phyloP scores from a whole-genome alignment of 495 filamentous ascomycete genomes.

The Neurospora sp. region DNA sequence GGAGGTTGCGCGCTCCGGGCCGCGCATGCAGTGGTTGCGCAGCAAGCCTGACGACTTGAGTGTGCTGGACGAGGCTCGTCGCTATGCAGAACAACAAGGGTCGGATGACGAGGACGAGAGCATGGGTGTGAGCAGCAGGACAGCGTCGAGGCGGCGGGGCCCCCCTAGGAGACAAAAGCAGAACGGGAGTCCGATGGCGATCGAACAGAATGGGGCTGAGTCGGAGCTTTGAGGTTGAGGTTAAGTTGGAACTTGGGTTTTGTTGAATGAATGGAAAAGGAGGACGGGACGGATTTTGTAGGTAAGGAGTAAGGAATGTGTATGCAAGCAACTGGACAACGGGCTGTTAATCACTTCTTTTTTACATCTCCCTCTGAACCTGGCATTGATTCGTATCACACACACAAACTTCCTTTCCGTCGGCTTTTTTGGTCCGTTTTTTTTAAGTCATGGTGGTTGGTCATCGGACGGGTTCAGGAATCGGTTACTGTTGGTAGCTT shows the following conservation, averaged over 20 bases:
- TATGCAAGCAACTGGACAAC: neutral
- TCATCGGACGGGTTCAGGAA: neutral
- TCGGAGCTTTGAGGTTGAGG: constrained; percentile 29
- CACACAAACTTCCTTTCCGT: neutral
- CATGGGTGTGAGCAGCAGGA: constrained; percentile 31
- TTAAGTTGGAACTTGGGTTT: neutral
- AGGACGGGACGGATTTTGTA: neutral
- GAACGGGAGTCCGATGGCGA: constrained; percentile 43
- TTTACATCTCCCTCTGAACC: neutral
- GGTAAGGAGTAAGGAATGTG: neutral
- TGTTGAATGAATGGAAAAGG: neutral
- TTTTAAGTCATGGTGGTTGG: no score
- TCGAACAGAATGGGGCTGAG: constrained; percentile 40
- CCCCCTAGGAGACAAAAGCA: constrained; percentile 20
- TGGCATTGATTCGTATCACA: neutral
- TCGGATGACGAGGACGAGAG: constrained; percentile 37
- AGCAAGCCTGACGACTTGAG: constrained; percentile 68
- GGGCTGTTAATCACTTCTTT: neutral
- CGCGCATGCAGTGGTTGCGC: constrained; percentile 93
- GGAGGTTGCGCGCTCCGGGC: constrained; percentile 74
- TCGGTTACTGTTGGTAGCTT: neutral
- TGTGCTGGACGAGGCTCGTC: constrained; percentile 70
- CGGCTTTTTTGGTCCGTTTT: neutral
- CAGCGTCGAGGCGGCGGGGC: constrained; percentile 26
- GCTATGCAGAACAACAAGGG: constrained; percentile 39